phyloP scores from a whole-genome alignment of 768 basidiomycete genomes.

The Suillus luteus region DNA sequence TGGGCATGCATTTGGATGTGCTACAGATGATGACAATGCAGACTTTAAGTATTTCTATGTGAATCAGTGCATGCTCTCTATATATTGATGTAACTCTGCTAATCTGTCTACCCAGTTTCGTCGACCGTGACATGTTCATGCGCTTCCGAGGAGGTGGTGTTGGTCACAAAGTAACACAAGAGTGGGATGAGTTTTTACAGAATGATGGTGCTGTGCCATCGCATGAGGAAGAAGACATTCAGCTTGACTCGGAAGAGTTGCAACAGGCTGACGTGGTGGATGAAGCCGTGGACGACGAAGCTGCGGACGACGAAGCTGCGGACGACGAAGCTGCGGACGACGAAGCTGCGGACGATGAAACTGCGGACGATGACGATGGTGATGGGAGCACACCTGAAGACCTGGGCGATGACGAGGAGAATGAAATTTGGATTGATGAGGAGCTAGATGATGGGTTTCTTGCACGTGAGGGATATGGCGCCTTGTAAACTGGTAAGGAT shows the following conservation, averaged over 20 bases:
- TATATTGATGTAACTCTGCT: background rate
- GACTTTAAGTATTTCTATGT: constrained; percentile 38
- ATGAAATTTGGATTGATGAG: background rate
- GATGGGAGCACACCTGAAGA: background rate
- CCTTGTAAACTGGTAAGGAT: background rate
- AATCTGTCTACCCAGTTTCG: constrained; percentile 31
- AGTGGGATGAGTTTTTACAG: constrained; percentile 8
- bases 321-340: background rate
- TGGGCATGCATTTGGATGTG: constrained; percentile 10
- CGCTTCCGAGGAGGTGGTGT: constrained; percentile 33
- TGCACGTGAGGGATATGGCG: background rate
- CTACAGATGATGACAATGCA: constrained; percentile 18
- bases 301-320: background rate
- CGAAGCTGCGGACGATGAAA: background rate
- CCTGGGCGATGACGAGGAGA: background rate
- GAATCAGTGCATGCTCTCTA: constrained; percentile 29
- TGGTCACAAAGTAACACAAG: constrained; percentile 26
- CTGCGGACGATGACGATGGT: background rate
- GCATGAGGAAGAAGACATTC: constrained; percentile 6
- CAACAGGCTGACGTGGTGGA: background rate
- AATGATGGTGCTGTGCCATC: constrained; percentile 25
- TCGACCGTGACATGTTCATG: constrained; percentile 37
- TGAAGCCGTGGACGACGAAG: background rate
- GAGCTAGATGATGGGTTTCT: constrained; percentile 5
- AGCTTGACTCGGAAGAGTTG: background rate